Evolutionary conservation across 768 basidiomycete species (phyloP), one percentile per base, ranked within the genome.

Genomic region (Gautieria morchelliformis): DNA sequence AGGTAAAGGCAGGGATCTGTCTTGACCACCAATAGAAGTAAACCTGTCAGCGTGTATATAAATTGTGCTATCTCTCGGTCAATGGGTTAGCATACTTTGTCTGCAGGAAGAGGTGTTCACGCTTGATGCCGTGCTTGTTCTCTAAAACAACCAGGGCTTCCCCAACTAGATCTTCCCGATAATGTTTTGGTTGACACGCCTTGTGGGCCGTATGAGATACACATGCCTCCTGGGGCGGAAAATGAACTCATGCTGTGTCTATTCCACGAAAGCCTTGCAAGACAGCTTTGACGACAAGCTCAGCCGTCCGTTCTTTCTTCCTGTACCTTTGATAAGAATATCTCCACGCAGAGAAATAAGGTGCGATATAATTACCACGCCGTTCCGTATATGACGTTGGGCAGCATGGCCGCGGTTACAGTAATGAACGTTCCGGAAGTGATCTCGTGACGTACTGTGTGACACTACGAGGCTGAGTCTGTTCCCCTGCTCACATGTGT

Each of bases 121-220:
- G 80, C 55, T 78, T 78, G 55, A 88, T 75, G 5, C 75, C 76
- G 59, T 87, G 80, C 42, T 80, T 73, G 8, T 72, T 75, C 60
- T 77, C 70, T 24, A 90, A 70, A 27, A 73, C 72, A 33, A 75
- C 68, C 1, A 93, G 73, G 0, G 87, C 91, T 53, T 81, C 78
- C 5, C 91, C 91, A 2, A 93, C 89, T 1, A 89, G 78, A 56
- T 89, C 85, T 66, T 93, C 88, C 39, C 88, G 87, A 60, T 61
- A 59, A 64, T 87, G 85, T 65, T 87, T 87, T 10, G 79, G 82
- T 63, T 87, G 85, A 60, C 83, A 81, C 24, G 85, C 84, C 82
- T 58, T 39, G 53, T 47, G 17, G 33, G n/a, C 35, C 42, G 57
- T 32, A 55, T 52, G 44, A 33, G 3, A 47, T 30, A 32, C 27